Percentiles rank a stretch among this genome's conserved stretches.
phyloP scores from a whole-genome alignment of 441 rosid genomes.

The Breynia disticha region DNA sequence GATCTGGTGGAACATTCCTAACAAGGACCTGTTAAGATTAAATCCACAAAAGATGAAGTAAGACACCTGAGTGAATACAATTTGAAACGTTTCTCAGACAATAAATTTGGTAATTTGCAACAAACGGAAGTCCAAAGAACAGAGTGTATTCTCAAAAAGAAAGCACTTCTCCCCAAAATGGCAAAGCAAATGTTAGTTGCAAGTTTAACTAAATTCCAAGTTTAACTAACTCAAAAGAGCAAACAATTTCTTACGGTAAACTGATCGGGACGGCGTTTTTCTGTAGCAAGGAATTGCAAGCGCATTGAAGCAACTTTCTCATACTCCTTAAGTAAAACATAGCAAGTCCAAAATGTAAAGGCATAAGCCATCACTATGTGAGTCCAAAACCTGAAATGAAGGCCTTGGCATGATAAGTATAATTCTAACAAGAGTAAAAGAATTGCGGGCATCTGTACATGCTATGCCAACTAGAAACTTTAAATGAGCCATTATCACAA shows the following conservation, averaged over 20 bases:
- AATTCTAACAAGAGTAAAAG: too few species aligned
- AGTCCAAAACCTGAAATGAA: slow-evolving; percentile 56
- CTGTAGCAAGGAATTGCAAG: slow-evolving; percentile 80
- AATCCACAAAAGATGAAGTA: slow-evolving; percentile 43
- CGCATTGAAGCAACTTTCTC: slow-evolving; percentile 71
- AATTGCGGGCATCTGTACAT: too few species aligned
- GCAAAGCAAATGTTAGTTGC: neutral
- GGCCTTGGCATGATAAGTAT: too few species aligned
- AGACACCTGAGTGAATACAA: neutral
- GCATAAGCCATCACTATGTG: slow-evolving; percentile 82
- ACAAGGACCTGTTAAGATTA: slow-evolving; percentile 82
- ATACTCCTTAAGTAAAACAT: slow-evolving; percentile 69
- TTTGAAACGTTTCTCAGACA: neutral
- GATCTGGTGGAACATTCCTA: slow-evolving; percentile 92
- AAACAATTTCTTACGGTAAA: slow-evolving; percentile 56
- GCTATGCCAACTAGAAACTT: too few species aligned
- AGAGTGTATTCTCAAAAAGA: too few species aligned
- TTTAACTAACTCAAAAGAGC: neutral
- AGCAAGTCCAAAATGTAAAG: slow-evolving; percentile 88
- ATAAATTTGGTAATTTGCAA: slow-evolving; percentile 43
- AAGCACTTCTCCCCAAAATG: neutral
- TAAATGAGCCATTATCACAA: too few species aligned
- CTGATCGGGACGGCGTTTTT: slow-evolving; percentile 81
- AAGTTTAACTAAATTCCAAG: neutral
- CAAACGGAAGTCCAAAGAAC: neutral